Percentiles rank a stretch among this genome's conserved stretches.
phyloP scores from a whole-genome alignment of 768 basidiomycete species.

The Tephrocybe sp. region DNA sequence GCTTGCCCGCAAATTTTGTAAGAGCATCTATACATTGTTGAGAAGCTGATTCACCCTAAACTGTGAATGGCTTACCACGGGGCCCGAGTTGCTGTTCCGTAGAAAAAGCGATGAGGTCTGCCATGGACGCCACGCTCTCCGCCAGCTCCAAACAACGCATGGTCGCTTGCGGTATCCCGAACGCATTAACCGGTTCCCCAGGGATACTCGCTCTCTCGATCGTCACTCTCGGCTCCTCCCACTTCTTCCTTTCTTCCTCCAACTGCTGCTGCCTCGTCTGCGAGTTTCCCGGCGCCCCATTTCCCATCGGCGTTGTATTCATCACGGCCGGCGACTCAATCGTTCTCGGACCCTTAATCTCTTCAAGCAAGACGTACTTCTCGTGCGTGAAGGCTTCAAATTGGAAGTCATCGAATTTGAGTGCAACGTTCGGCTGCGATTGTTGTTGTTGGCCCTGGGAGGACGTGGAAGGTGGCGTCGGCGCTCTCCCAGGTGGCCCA shows the following conservation, averaged over 20 bases:
- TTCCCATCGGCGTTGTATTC: conserved; percentile 21
- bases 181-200: conserved; percentile 81
- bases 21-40: conserved; percentile 34
- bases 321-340: conserved; percentile 41
- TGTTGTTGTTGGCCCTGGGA: conserved; percentile 12
- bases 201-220: conserved; percentile 69
- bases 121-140: conserved; percentile 79
- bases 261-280: conserved; percentile 20
- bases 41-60: conserved; percentile 6
- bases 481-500: conserved; percentile 25
- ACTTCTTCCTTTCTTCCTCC: conserved; percentile 53
- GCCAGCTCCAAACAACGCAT: conserved; percentile 88
- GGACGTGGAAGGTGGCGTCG: conserved; percentile 4
- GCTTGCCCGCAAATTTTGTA: conserved; percentile 35
- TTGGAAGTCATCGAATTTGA: conserved; percentile 71
- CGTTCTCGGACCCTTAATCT: conserved; percentile 50
- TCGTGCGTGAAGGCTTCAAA: conserved; percentile 75
- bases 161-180: conserved; percentile 85
- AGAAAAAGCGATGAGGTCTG: conserved; percentile 69
- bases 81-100: conserved; percentile 56
- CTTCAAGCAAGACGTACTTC: conserved; percentile 68
- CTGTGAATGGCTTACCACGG: conserved; percentile 47
- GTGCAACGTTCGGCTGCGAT: conserved; percentile 25
- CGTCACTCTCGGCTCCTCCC: conserved; percentile 63
- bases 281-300: conserved; percentile 16